Evolutionary conservation across 2,329 filamentous ascomycete species (phyloP).

Genomic region (Plectosphaerella sp.): DNA sequence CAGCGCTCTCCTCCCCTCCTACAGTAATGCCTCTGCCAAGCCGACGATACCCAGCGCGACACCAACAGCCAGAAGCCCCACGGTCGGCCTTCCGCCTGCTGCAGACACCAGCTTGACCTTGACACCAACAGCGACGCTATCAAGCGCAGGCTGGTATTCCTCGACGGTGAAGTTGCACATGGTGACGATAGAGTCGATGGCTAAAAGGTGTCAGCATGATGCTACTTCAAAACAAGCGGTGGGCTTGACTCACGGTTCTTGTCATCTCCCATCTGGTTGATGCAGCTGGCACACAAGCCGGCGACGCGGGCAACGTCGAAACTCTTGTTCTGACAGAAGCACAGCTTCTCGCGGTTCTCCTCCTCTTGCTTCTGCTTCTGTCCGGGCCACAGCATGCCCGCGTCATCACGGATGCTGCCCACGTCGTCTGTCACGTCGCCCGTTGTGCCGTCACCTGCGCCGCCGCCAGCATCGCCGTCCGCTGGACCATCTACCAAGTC

Average conservation of each 20-base stretch:
- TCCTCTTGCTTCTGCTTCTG: conserved; percentile 9
- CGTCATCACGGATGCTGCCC: conserved; percentile 15
- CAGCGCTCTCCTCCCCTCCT: not conserved
- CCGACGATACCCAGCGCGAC: not conserved
- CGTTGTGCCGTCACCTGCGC: not conserved
- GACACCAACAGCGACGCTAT: conserved; percentile 25
- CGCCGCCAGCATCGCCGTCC: not conserved
- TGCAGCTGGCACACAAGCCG: conserved; percentile 32
- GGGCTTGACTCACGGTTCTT: not conserved
- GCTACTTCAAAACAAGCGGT: not conserved
- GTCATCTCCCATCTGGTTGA: conserved; percentile 19
- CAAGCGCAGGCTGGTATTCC: conserved; percentile 22
- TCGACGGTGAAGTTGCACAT: conserved; percentile 26
- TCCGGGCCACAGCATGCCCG: conserved; percentile 5
- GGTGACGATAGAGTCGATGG: conserved; percentile 29
- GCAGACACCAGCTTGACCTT: conserved; percentile 21
- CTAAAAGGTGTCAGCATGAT: conserved; percentile 14
- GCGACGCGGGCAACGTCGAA: conserved; percentile 33
- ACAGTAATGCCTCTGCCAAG: not conserved
- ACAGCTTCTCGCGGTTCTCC: conserved; percentile 25
- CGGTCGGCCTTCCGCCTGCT: not conserved
- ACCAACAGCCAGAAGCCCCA: not conserved
- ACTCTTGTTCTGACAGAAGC: conserved; percentile 32
- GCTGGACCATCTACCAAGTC: not conserved
- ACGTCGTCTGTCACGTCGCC: not conserved